Percentiles rank a stretch among this genome's conserved stretches.
Conservation (phyloP, 306 rosid species). For the Castanea mollissima region DNA sequence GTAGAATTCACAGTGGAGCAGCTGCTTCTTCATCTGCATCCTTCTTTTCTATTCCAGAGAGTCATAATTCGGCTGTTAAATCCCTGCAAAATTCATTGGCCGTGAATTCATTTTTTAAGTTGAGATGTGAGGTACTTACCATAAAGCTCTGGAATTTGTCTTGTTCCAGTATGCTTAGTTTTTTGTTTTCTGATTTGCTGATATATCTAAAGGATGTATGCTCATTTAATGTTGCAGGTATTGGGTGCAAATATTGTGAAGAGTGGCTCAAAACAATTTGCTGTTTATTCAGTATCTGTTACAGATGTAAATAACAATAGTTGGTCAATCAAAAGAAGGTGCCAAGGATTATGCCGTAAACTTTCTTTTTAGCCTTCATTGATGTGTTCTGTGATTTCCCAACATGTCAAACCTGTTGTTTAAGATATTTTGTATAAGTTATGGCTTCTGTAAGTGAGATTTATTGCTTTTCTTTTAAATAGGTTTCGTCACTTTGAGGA, state of each 20-base stretch:
- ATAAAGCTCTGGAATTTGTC: constrained; percentile 15
- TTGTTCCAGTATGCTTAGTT: constrained; percentile 7
- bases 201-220: constrained; percentile 28
- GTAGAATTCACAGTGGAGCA: constrained; percentile 82
- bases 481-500: constrained; percentile 99
- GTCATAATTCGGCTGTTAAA: constrained; percentile 37
- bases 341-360: constrained; percentile 24
- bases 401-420: constrained; percentile 4
- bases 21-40: constrained; percentile 79
- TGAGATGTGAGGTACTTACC: constrained; percentile 91
- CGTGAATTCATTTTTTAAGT: constrained; percentile 72
- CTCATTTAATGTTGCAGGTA: constrained; percentile 62
- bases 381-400: neutral
- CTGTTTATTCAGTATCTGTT: constrained; percentile 90
- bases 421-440: neutral
- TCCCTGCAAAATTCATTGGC: constrained; percentile 59
- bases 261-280: constrained; percentile 92
- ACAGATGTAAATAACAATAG: constrained; percentile 82
- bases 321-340: constrained; percentile 99
- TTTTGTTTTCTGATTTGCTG: constrained; percentile 21
- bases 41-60: constrained; percentile 41
- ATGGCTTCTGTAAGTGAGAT: constrained; percentile 12
- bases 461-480: constrained; percentile 6
- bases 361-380: constrained; percentile 13
- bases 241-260: constrained; percentile 94